Evolutionary conservation across 306 rosid genomes (phyloP).

Genomic region (Sesbania bispinosa): DNA sequence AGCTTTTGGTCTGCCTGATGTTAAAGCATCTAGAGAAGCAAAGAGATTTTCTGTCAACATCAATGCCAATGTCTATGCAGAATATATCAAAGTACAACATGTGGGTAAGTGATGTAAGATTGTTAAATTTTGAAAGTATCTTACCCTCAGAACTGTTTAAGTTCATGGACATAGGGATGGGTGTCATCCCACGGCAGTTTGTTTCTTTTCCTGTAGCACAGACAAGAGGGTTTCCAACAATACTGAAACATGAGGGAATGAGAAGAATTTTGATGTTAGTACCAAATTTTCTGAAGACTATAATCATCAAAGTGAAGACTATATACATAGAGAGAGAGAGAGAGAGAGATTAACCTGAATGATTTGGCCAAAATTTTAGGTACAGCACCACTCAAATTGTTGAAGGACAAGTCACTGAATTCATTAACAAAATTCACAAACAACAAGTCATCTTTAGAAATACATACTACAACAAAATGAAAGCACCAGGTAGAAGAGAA

Average conservation of each 20-base stretch:
- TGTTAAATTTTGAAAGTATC: not conserved
- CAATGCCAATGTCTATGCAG: not conserved
- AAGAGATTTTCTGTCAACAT: constrained; percentile 28
- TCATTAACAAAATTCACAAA: constrained; percentile 26
- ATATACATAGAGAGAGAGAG: not conserved
- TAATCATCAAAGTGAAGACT: no score
- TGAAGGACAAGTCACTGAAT: constrained; percentile 81
- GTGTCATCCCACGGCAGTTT: constrained; percentile 65
- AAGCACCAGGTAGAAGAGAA: not conserved
- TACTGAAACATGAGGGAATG: constrained; percentile 41
- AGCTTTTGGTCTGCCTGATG: constrained; percentile 46
- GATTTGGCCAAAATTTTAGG: constrained; percentile 87
- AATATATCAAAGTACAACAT: not conserved
- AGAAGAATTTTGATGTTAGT: not conserved
- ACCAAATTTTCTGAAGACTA: not conserved
- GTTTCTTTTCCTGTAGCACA: constrained; percentile 62
- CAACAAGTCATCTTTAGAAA: not conserved
- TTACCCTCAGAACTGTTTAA: constrained; percentile 62
- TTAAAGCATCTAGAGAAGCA: constrained; percentile 47
- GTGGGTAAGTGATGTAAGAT: not conserved
- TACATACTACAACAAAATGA: not conserved
- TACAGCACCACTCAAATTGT: constrained; percentile 72
- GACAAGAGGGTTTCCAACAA: constrained; percentile 80
- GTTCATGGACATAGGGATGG: constrained; percentile 90
- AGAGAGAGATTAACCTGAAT: constrained; percentile 59